These are phyloP conservation scores for Dentipellis sp. DNA, from an alignment of 768 basidiomycete genomes.

Conservation along the genomic window DNA sequence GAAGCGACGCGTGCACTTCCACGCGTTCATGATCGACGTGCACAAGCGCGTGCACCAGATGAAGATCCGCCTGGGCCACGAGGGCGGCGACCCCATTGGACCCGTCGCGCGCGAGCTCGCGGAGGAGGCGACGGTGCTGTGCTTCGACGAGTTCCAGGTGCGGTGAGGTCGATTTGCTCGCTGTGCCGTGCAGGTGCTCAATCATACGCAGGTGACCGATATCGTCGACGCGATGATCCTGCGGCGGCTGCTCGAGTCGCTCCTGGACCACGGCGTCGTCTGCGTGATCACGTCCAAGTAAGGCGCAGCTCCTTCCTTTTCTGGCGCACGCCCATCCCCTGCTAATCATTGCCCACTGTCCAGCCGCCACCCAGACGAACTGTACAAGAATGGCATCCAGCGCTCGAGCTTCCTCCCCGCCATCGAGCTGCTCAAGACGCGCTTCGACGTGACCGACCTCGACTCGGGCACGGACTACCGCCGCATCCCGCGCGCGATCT, in stretches of 20 bases:
- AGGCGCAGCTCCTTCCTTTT: constrained; percentile 20
- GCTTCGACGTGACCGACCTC: constrained; percentile 83
- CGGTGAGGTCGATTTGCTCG: constrained; percentile 20
- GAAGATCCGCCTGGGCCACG: constrained; percentile 32
- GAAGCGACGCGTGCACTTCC: constrained; percentile 92
- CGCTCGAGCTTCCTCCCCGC: constrained; percentile 90
- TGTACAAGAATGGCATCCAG: constrained; percentile 99
- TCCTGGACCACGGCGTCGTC: constrained; percentile 83
- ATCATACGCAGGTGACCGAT: constrained; percentile 73
- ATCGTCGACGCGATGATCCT: constrained; percentile 99
- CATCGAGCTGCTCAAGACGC: constrained; percentile 85
- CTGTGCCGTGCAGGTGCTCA: not conserved
- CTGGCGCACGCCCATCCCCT: too few species aligned
- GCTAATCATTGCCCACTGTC: not conserved
- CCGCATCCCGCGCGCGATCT: constrained; percentile 85
- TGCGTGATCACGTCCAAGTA: constrained; percentile 98
- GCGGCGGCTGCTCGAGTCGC: constrained; percentile 75
- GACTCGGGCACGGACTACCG: constrained; percentile 99
- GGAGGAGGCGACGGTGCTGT: constrained; percentile 73
- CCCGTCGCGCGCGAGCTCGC: constrained; percentile 87
- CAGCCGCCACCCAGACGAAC: constrained; percentile 93
- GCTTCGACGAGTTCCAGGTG: constrained; percentile 98
- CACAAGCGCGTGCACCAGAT: constrained; percentile 86
- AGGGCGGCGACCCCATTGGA: constrained; percentile 73
- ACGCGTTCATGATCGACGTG: constrained; percentile 99